Evolutionary conservation across 2,329 filamentous ascomycete genomes (phyloP).

Genomic region (Blastomyces emzantsi): DNA sequence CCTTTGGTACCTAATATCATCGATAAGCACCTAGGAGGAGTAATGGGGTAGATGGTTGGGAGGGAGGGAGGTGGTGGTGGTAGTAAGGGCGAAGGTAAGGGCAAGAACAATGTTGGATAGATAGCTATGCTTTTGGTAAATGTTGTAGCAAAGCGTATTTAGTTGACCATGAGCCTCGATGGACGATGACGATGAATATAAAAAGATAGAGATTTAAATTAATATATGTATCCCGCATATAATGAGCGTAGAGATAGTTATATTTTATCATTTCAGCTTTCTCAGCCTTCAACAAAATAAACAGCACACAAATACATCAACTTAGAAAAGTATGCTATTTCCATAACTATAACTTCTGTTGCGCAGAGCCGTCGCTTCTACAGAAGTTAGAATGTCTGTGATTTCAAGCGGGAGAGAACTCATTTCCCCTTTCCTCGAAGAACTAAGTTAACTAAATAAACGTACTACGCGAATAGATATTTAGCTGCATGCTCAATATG

Average conservation of each 20-base stretch:
- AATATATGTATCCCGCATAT: not conserved
- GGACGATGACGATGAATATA: constrained; percentile 3
- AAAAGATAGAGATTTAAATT: constrained; percentile 3
- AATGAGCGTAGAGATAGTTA: not conserved
- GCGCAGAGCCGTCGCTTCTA: constrained; percentile 18
- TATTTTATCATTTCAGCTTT: not conserved
- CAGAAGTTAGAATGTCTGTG: constrained; percentile 16
- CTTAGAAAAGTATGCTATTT: not conserved
- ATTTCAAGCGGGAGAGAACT: constrained; percentile 14
- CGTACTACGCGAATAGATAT: constrained; percentile 57
- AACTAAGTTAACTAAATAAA: constrained; percentile 13
- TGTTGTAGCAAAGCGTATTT: not conserved
- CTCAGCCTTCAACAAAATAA: not conserved
- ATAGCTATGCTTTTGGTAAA: constrained; percentile 3
- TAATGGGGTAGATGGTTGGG: not conserved
- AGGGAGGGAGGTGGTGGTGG: not conserved
- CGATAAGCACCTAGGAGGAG: not conserved
- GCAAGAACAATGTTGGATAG: not conserved
- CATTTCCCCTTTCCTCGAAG: constrained; percentile 11
- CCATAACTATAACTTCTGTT: constrained; percentile 1
- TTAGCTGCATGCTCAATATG: constrained; percentile 90
- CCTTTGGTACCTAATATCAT: not conserved
- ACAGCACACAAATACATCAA: not conserved
- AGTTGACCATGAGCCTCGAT: not conserved
- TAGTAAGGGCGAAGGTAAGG: not conserved